A percentile compares a stretch with the other conserved stretches of the same genome.
Evolutionary conservation across 1,284 basidiomycete genomes (phyloP).

Genomic region (Sanghuangporus weigelae): DNA sequence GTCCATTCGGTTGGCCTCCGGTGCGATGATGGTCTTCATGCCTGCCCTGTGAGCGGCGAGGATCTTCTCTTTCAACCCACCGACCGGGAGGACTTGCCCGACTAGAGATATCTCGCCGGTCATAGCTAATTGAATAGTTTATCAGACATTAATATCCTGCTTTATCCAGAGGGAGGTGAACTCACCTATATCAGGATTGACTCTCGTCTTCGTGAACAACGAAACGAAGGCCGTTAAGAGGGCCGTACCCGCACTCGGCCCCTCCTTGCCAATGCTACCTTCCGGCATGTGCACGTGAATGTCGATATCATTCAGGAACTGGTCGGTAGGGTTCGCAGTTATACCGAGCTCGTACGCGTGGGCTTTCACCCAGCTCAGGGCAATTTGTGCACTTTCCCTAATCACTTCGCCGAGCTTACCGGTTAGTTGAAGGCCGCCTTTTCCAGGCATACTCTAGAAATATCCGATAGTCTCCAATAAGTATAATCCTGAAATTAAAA

Average conservation of each 20-base stretch:
- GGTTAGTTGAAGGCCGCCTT: constrained; percentile 85
- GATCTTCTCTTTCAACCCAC: constrained; percentile 94
- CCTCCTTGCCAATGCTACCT: constrained; percentile 96
- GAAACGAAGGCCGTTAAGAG: constrained; percentile 89
- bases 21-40: constrained; percentile 87
- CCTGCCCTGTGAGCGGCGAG: constrained; percentile 91
- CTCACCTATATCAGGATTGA: constrained; percentile 84
- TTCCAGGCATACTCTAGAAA: constrained; percentile 83
- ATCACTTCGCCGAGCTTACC: constrained; percentile 99
- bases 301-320: constrained; percentile 80
- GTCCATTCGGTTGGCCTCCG: constrained; percentile 82
- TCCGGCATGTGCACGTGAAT: constrained; percentile 96
- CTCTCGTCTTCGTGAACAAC: constrained; percentile 78
- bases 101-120: constrained; percentile 93
- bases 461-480: constrained; percentile 4
- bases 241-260: constrained; percentile 93
- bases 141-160: constrained; percentile 8
- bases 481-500: neutral
- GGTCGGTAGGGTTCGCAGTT: constrained; percentile 63
- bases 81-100: constrained; percentile 90
- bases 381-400: constrained; percentile 92
- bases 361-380: constrained; percentile 88
- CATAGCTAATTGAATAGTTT: constrained; percentile 60
- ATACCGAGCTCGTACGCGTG: constrained; percentile 89
- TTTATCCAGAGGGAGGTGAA: constrained; percentile 14